Evolutionary conservation across 2,329 filamentous ascomycete species (phyloP).

Genomic region (Pseudogymnoascus sp.): DNA sequence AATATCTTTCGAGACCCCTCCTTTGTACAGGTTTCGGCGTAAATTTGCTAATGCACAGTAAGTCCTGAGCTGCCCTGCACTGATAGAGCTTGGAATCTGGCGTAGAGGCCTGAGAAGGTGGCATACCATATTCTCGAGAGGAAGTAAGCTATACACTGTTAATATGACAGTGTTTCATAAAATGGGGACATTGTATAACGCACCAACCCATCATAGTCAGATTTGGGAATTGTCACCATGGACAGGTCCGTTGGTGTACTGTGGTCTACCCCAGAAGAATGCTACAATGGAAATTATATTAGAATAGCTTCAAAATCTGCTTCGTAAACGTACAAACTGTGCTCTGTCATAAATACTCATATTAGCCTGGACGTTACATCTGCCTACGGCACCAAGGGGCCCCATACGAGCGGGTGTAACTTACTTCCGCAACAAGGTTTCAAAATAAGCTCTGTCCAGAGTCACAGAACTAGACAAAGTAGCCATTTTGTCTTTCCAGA

Average conservation of each 20-base stretch:
- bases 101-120: background rate
- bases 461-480: slow-evolving; percentile 38
- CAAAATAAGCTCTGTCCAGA: slow-evolving; percentile 53
- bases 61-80: background rate
- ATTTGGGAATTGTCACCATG: slow-evolving; percentile 49
- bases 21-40: slow-evolving; percentile 41
- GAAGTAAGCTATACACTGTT: slow-evolving; percentile 17
- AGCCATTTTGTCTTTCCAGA: slow-evolving; percentile 1
- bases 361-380: background rate
- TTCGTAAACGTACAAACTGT: slow-evolving; percentile 38
- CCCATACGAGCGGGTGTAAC: slow-evolving; percentile 21
- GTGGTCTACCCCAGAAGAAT: slow-evolving; percentile 32
- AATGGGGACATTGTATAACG: background rate
- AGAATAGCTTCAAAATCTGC: slow-evolving; percentile 7
- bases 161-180: background rate
- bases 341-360: slow-evolving; percentile 26
- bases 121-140: slow-evolving; percentile 49
- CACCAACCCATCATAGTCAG: slow-evolving; percentile 56
- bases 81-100: background rate
- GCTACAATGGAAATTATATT: slow-evolving; percentile 25
- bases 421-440: slow-evolving; percentile 56
- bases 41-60: slow-evolving; percentile 28
- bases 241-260: slow-evolving; percentile 27
- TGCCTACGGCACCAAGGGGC: background rate
- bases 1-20: slow-evolving; percentile 41